Percentiles rank a stretch among this genome's conserved stretches.
Conservation (phyloP, 129 eudicot genomes). For the Saussurea involucrata region DNA sequence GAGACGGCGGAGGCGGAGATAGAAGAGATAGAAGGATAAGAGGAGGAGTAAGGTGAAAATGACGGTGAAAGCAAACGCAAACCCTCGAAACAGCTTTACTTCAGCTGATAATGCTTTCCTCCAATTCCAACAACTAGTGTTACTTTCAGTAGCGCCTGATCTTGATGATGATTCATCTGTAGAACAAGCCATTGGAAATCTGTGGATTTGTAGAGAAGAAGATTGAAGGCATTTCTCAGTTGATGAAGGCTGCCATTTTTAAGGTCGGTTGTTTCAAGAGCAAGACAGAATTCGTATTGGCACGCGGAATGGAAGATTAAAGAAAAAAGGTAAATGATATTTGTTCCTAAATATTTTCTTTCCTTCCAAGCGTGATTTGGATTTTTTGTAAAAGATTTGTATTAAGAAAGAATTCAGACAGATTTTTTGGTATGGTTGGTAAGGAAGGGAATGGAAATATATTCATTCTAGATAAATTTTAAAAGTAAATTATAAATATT, state of each 20-base stretch:
- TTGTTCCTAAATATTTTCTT: not conserved
- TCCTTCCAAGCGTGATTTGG: no score
- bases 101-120: constrained; percentile 44
- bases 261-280: not conserved
- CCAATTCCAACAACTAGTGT: constrained; percentile 21
- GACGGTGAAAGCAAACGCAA: constrained; percentile 69
- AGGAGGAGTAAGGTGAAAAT: constrained; percentile 68
- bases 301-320: not conserved
- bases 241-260: constrained; percentile 9
- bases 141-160: not conserved
- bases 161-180: constrained; percentile 6
- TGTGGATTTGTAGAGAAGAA: not conserved
- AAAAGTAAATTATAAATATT: no score
- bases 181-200: constrained; percentile 13
- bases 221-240: constrained; percentile 1
- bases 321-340: not conserved
- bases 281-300: not conserved
- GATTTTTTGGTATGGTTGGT: no score
- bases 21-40: constrained; percentile 64
- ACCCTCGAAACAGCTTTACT: constrained; percentile 63
- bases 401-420: no score
- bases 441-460: no score
- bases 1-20: constrained; percentile 71
- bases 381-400: no score
- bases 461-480: no score